A percentile compares a stretch with the other conserved stretches of the same genome.
phyloP scores from a whole-genome alignment of 2,329 filamentous ascomycete genomes.

The Venturia carpophila region DNA sequence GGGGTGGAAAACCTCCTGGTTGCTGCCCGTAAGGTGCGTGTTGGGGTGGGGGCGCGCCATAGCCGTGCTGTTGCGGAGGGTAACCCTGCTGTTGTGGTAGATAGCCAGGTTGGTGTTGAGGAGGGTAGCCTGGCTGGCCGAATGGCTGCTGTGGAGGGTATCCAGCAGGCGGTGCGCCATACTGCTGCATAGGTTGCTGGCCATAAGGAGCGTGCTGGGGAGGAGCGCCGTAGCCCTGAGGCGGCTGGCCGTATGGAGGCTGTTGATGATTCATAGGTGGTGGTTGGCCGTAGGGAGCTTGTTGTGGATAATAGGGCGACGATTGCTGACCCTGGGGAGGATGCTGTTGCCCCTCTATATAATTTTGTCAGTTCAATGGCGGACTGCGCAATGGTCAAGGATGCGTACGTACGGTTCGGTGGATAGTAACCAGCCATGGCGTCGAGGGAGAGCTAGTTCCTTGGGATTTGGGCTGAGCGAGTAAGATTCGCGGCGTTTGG shows the following conservation, averaged over 20 bases:
- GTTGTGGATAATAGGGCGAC: conserved; percentile 19
- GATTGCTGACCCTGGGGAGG: conserved; percentile 20
- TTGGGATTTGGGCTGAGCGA: conserved; percentile 13
- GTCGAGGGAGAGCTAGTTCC: not conserved
- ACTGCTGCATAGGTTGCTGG: conserved; percentile 20
- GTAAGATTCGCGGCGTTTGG: not conserved
- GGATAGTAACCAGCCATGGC: conserved; percentile 14
- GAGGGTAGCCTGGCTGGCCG: conserved; percentile 20
- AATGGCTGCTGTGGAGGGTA: conserved; percentile 19
- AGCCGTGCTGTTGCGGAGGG: conserved; percentile 20
- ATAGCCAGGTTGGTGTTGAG: conserved; percentile 22
- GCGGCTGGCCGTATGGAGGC: conserved; percentile 27
- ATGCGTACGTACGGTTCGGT: conserved; percentile 9
- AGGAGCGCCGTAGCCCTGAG: conserved; percentile 25
- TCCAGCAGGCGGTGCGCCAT: conserved; percentile 23
- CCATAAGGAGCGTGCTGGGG: conserved; percentile 2
- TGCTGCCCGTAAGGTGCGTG: conserved; percentile 22
- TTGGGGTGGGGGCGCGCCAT: conserved; percentile 30
- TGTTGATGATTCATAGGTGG: conserved; percentile 16
- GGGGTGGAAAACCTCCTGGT: conserved; percentile 23
- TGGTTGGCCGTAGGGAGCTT: conserved; percentile 23
- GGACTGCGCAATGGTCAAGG: not conserved
- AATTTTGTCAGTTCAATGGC: conserved; percentile 2
- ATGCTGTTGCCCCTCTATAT: conserved; percentile 15
- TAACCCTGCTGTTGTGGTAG: conserved; percentile 26